Evolutionary conservation across 495 filamentous ascomycete species (phyloP), one percentile per base, ranked within the genome.

Genomic region (Penicillium cosmopolitanum): DNA sequence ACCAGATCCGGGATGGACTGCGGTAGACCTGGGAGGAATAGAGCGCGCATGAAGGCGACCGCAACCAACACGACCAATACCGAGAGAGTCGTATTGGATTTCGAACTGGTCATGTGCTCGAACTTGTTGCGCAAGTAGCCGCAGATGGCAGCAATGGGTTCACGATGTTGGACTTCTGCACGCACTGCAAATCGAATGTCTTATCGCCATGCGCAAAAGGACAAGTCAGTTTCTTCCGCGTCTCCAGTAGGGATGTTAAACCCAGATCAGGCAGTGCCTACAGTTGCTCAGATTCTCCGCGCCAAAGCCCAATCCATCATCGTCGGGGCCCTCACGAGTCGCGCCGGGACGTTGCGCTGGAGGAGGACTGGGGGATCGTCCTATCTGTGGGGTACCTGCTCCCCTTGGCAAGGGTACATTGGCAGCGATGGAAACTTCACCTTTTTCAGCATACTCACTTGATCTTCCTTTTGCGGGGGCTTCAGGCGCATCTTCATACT

Each of bases 121-220:
- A 87, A 74, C 57, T 77, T 81, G 31, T 69, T 79, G 52, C 84
- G 85, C 54, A 93, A 35, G 60, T 85, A 89, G 56, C 73, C 79
- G 58, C 91, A 80, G n/a, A 84, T 81, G 23, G 87, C 85, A 63
- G 93, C 90, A 61, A 96, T 88, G 31, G 91, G 90, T 69, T 96
- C 91, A 33, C 90, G 84, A 66, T 96, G 92, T 63, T 92, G 89
- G 19, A 96, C 89, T 77, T 96, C 93, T 61, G 92, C 89, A 57
- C 89, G 83, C 44, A 94, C 77, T 35, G 89, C 87, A 66, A 96
- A 93, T 59, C 93, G 90, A 60, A 97, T 88, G 74, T 93, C 92
- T 96, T 71, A 61, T 52, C 25, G 46, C 56, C 56, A 64, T 64
- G 57, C 51, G 51, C 62, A 62, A 67, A 50, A 66, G 42, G 9